phyloP scores from a whole-genome alignment of 2,329 filamentous ascomycete genomes.

The Xylaria polymorpha region DNA sequence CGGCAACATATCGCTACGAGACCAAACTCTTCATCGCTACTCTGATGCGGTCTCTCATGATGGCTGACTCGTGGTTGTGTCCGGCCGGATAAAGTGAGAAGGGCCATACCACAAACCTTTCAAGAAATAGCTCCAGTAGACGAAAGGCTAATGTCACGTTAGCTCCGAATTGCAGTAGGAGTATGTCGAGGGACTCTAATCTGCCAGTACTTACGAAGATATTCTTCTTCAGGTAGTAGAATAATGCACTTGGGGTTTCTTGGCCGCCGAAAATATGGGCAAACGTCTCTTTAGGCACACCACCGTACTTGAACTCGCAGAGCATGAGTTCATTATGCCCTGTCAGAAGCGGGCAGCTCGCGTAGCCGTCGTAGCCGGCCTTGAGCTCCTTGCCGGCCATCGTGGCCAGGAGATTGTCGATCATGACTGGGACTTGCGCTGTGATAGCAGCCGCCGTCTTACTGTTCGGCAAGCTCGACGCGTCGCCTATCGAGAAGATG shows the following conservation, averaged over 20 bases:
- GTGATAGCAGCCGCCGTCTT: constrained; percentile 61
- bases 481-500: constrained; percentile 56
- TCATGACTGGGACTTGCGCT: constrained; percentile 57
- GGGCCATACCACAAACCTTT: constrained; percentile 43
- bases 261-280: constrained; percentile 52
- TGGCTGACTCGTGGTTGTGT: constrained; percentile 15
- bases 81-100: constrained; percentile 36
- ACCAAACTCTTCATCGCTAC: background rate
- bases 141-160: constrained; percentile 42
- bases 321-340: constrained; percentile 59
- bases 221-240: constrained; percentile 60
- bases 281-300: constrained; percentile 60
- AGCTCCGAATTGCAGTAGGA: background rate
- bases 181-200: background rate
- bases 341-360: constrained; percentile 59
- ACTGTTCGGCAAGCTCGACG: constrained; percentile 54
- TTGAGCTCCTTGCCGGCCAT: constrained; percentile 51
- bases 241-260: constrained; percentile 53
- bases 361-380: constrained; percentile 57
- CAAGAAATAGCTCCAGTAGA: constrained; percentile 48
- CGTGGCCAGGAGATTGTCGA: constrained; percentile 54
- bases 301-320: constrained; percentile 61
- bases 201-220: constrained; percentile 52
- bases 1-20: background rate
- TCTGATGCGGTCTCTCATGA: background rate